Conservation (phyloP, 495 filamentous ascomycete genomes). For the Trichocladium antarcticum region DNA sequence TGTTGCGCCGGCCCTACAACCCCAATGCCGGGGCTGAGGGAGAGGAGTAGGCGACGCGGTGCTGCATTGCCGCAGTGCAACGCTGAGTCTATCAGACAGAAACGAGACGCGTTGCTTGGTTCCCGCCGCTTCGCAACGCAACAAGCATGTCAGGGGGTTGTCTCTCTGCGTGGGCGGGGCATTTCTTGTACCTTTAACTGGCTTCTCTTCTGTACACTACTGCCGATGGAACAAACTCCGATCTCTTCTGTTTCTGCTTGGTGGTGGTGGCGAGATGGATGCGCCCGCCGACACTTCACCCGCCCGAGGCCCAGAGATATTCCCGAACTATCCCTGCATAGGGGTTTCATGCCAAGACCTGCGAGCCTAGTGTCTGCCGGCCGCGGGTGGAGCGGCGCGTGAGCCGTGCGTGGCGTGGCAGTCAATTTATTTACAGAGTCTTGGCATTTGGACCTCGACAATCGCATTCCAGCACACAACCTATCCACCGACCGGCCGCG, state of each 20-base stretch:
- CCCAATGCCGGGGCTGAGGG: neutral
- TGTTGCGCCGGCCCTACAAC: constrained; percentile 21
- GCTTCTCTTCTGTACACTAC: neutral
- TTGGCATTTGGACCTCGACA: neutral
- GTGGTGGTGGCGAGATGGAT: no score
- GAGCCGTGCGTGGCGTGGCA: no score
- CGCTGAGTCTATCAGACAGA: neutral
- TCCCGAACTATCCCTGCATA: no score
- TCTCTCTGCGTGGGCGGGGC: neutral
- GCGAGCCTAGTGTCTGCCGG: neutral
- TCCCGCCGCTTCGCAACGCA: neutral
- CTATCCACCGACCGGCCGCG: neutral
- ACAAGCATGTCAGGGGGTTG: no score
- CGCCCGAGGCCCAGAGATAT: no score
- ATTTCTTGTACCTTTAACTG: constrained; percentile 1
- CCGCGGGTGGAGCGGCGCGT: no score
- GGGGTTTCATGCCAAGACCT: constrained; percentile 1
- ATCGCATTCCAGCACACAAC: no score
- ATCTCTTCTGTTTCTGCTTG: no score
- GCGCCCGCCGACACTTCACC: no score
- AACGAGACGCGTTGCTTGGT: neutral
- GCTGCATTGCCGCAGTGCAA: neutral
- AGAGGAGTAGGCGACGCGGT: neutral
- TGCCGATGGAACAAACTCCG: neutral
- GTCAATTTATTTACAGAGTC: constrained; percentile 2